Conservation (phyloP, 139 green algal species). For the Spirogloea muscicola region DNA sequence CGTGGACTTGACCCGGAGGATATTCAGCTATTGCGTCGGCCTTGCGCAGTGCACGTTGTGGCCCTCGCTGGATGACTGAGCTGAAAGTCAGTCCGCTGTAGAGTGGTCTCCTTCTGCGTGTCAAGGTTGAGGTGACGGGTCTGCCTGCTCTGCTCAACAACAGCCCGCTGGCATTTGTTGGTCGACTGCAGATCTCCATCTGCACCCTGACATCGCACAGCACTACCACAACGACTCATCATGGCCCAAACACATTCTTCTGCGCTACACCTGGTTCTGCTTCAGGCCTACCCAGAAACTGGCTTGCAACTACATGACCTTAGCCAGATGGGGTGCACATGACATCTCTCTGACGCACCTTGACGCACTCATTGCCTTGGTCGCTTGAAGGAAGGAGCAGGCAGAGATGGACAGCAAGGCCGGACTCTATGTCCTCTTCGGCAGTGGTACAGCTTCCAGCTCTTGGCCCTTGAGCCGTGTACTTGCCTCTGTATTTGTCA, state of each 20-base stretch:
- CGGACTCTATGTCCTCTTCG: slow-evolving; percentile 26
- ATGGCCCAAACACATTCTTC: slow-evolving; percentile 37
- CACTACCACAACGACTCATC: slow-evolving; percentile 23
- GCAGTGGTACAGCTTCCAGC: no score
- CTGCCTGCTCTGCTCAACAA: not conserved
- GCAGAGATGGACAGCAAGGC: slow-evolving; percentile 18
- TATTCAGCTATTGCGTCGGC: not conserved
- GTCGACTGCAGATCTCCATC: slow-evolving; percentile 16
- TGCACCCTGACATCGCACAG: slow-evolving; percentile 1
- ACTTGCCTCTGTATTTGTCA: no score
- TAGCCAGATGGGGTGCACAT: no score
- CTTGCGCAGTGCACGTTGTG: not conserved
- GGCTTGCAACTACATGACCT: no score
- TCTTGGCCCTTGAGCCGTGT: no score
- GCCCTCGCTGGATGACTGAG: not conserved
- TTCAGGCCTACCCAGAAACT: no score
- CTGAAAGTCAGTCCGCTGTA: not conserved
- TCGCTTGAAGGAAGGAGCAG: slow-evolving; percentile 26
- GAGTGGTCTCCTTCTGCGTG: not conserved
- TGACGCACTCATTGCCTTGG: no score
- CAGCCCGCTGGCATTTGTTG: not conserved
- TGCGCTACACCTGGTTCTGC: slow-evolving; percentile 33
- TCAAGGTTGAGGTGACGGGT: not conserved
- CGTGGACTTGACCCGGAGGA: not conserved
- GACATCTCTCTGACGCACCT: no score